Base-by-base conservation (phyloP, 140 eudicot genomes). In the Senecio squalidus region DNA sequence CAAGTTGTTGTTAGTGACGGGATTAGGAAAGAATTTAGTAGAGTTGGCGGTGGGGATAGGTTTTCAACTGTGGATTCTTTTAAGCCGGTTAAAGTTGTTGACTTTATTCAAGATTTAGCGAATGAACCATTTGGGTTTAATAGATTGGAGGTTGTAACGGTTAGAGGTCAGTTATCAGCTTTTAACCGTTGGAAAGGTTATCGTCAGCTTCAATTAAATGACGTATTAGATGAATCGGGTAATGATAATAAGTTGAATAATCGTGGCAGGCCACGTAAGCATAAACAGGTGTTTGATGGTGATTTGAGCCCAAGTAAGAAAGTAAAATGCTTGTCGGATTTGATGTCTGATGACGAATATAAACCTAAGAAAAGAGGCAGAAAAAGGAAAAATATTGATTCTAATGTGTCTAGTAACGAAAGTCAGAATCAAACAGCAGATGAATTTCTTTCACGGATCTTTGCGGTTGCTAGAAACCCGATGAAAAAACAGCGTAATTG, bases 181-280 rank as follows among this genome's bases (percentile, higher is more conserved):
- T 85, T 77, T 66, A 68, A 76, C 61, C 69, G 78, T 9, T 90
- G 87, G 90, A 90, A 83, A 74, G 90, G 90, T 7, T 41, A 62
- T 66, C 39, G 49, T 71, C 78, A 78, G 70, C 80, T 80, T 22
- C 83, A 79, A 2, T 38, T 56, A 31, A 41, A 70, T 34, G 59
- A 62, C 44, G 46, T 74, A 38, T 49, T 66, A 58, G 45, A 45
- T 58, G 79, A 65, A 30, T 54, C 56, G n/a, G 67, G 29, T 77
- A 62, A 78, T 66, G 50, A 55, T 30, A 68, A 53, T 31, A 58
- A 41, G 48, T 20, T 4, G 16, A 34, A 22, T 16, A 33, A 9
- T 6, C 50, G 52, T 47, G 84, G 62, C 28, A 66, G 55, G 56
- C 61, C 68, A 48, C 64, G 33, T 28, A 74, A 74, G 74, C 55